Conservation (phyloP, 192 early-diverging fungal species). For the Coemansia sp. region DNA sequence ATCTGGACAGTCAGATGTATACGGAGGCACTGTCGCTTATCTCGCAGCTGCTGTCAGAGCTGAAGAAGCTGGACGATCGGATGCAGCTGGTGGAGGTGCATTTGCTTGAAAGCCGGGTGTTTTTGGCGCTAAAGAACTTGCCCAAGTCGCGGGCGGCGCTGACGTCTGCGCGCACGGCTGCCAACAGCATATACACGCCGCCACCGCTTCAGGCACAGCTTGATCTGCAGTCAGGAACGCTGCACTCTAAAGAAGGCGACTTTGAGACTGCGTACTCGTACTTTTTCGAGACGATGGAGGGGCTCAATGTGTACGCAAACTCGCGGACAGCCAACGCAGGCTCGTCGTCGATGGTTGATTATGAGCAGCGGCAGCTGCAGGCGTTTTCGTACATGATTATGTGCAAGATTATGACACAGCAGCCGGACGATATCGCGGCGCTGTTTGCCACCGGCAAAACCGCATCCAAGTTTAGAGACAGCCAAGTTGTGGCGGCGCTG, state of each 20-base stretch:
- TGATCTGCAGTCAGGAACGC: slow-evolving; percentile 96
- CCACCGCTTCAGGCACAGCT: slow-evolving; percentile 92
- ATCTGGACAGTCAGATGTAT: slow-evolving; percentile 94
- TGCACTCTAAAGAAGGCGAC: slow-evolving; percentile 98
- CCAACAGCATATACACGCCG: slow-evolving; percentile 97
- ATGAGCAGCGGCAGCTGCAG: slow-evolving; percentile 69
- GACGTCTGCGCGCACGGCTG: slow-evolving; percentile 92
- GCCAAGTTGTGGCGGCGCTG: slow-evolving; percentile 90
- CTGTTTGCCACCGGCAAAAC: slow-evolving; percentile 89
- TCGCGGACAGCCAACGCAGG: slow-evolving; percentile 22
- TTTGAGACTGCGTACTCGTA: slow-evolving; percentile 99
- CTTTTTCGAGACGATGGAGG: slow-evolving; percentile 98
- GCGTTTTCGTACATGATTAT: slow-evolving; percentile 98
- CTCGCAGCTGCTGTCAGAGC: slow-evolving; percentile 80
- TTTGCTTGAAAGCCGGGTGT: slow-evolving; percentile 90
- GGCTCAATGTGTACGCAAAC: slow-evolving; percentile 62
- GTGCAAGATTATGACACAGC: slow-evolving; percentile 98
- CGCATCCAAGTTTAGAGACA: slow-evolving; percentile 78
- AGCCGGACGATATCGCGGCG: slow-evolving; percentile 91
- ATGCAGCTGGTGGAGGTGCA: slow-evolving; percentile 97
- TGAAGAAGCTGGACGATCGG: slow-evolving; percentile 99
- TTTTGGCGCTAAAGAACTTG: slow-evolving; percentile 87
- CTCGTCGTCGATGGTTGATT: slow-evolving; percentile 8
- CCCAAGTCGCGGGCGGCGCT: slow-evolving; percentile 94
- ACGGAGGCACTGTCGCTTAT: slow-evolving; percentile 85